Conservation (phyloP, 2,329 filamentous ascomycete genomes). For the Metarhizium robertsii region DNA sequence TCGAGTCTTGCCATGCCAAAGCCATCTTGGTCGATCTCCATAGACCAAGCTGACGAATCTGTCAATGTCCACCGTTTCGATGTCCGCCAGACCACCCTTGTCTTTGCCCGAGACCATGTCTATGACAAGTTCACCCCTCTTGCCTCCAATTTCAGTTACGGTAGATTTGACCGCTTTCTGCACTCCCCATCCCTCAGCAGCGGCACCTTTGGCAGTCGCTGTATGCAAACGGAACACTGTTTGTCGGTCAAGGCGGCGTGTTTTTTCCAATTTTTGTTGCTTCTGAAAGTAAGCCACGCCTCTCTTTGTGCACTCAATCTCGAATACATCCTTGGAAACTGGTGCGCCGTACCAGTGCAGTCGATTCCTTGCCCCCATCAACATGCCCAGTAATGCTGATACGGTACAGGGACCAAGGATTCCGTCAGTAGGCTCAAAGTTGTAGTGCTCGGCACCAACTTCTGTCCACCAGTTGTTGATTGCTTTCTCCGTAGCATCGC, state of each 20-base stretch:
- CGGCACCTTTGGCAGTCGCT: conserved; percentile 81
- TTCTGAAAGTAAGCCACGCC: conserved; percentile 88
- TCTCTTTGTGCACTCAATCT: conserved; percentile 70
- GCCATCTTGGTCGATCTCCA: conserved; percentile 81
- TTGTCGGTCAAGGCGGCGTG: conserved; percentile 70
- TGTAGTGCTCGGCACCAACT: conserved; percentile 85
- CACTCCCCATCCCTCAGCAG: conserved; percentile 84
- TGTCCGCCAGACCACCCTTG: conserved; percentile 81
- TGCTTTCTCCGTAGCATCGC: conserved; percentile 84
- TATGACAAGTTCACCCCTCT: conserved; percentile 88
- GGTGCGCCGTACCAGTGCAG: conserved; percentile 77
- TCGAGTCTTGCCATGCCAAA: conserved; percentile 85
- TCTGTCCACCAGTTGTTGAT: conserved; percentile 95
- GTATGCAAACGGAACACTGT: conserved; percentile 75
- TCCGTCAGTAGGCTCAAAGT: conserved; percentile 84
- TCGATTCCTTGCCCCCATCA: conserved; percentile 84
- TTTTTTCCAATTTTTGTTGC: conserved; percentile 68
- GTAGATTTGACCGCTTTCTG: conserved; percentile 92
- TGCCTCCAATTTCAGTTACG: conserved; percentile 85
- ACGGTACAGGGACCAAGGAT: conserved; percentile 89
- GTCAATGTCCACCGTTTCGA: conserved; percentile 87
- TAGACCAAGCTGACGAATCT: conserved; percentile 68
- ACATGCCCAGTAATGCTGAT: conserved; percentile 72
- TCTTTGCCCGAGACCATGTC: conserved; percentile 85
- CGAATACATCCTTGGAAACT: conserved; percentile 85